Evolutionary conservation across 2,329 filamentous ascomycete species (phyloP), one percentile per base, ranked within the genome.

Genomic region (Aspergillus ochraceoroseus): DNA sequence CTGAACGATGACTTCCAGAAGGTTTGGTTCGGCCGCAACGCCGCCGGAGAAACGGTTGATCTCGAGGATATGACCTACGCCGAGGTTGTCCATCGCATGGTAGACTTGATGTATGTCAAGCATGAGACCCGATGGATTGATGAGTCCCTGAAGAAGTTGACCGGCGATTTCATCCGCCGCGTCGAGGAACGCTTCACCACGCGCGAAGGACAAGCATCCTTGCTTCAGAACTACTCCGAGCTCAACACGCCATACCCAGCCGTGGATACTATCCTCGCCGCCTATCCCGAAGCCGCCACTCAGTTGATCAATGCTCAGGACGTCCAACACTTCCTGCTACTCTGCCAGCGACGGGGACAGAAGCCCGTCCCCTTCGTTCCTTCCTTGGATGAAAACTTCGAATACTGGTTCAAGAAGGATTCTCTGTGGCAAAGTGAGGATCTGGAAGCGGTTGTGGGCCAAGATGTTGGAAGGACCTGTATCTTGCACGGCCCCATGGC

Each of bases 321-420:
- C 70, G 88, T 95, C 7, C 92, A 98, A 70, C 85, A 96, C 69
- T 96, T 98, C 75, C 69, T 98, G 38, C 75, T 94, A 22, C 81
- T 98, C 29, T 96, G 89, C 75, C 83, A 92, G 70, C 83, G 88
- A 25, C 86, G 85, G 32, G 84, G 83, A 27, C 92, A 98, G 73
- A 98, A 98, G 76, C 92, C 92, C 2, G 86, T 94, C 18, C 92
- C 90, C 0, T 98, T 98, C 62, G 89, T 98, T 19, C 92, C 92
- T 4, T 76, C 85, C n/a, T 76, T 98, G 14, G 92, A 98, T 57
- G 88, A 94, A 49, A 95, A 90, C 63, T 98, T 98, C 53, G 92
- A 98, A 63, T 95, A 94, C 70, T 98, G 87, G 74, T 98, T 98
- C 83, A 98, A 98, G 81, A 98, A 98, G 74, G 92, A 98, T 66